Conservation (phyloP, 345 rosid genomes). For the Linum tenue region DNA sequence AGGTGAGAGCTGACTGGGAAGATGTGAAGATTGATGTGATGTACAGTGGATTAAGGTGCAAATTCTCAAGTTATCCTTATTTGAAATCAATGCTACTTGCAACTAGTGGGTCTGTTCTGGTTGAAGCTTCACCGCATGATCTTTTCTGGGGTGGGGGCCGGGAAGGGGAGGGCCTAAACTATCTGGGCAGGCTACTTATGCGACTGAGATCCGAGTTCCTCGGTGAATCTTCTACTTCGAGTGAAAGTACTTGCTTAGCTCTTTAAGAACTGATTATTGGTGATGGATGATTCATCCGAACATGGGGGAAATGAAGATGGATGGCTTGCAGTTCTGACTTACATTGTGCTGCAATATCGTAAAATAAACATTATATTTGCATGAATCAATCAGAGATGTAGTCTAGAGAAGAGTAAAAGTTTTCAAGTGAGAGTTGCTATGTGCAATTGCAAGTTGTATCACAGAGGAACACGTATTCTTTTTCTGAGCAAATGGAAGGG, state of each 20-base stretch:
- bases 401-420: too few relatives aligned
- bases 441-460: too few relatives aligned
- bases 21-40: conserved; percentile 62
- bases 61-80: conserved; percentile 81
- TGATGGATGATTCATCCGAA: too few relatives aligned
- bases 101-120: conserved; percentile 70
- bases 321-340: too few relatives aligned
- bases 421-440: too few relatives aligned
- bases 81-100: conserved; percentile 67
- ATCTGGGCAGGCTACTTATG: conserved; percentile 85
- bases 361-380: too few relatives aligned
- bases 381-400: too few relatives aligned
- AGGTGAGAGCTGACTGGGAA: conserved; percentile 86
- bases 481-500: too few relatives aligned
- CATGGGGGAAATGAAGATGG: too few relatives aligned
- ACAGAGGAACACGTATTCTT: too few relatives aligned
- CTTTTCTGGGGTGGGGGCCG: conserved; percentile 96
- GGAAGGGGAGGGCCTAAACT: conserved; percentile 88
- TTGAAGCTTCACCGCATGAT: conserved; percentile 91
- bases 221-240: conserved; percentile 41
- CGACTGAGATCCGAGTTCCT: conserved; percentile 79
- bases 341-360: too few relatives aligned
- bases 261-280: conserved; percentile 1
- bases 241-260: conserved; percentile 28
- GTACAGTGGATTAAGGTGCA: conserved; percentile 71